Evolutionary conservation across 2,329 filamentous ascomycete genomes (phyloP), one percentile per base, ranked within the genome.

Genomic region (Verticillium albo-atrum): DNA sequence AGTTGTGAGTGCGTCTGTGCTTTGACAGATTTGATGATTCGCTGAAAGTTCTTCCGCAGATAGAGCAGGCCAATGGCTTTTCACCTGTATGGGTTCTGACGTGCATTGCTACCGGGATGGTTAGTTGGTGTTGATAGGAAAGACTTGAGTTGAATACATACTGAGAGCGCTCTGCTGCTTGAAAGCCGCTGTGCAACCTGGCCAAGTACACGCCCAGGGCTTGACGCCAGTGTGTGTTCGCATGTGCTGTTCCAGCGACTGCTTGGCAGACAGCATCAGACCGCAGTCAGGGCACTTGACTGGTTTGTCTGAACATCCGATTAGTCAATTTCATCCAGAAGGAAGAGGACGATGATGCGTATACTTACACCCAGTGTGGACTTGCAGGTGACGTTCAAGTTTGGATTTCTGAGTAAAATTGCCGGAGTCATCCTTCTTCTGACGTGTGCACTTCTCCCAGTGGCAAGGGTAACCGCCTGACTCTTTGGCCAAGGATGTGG

Each of bases 11-110:
- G 63, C 85, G 83, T 55, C 82, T 80, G 67, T 89, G 86, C 65
- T 89, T 89, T 56, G 85, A 84, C 20, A 89, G 73, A 65, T 89
- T 89, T 4, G 85, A 88, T 0, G 85, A 88, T 68, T 89, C 85
- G 61, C 82, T 80, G 67, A 89, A 89, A 10, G 72, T 73, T 66
- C 84, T 86, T 53, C 77, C 78, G 64, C 86, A 89, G 28, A 81
- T 74, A 1, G 83, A 79, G 63, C 86, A 89, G 52, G 75, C 71
- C 0, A 89, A 72, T 0, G 86, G 86, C 67, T 89, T 89, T 54
- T 84, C 80, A 50, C 86, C 85, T 1, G 87, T 88, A 66, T 90
- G 88, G 1, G 82, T 86, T 42, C 86, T 80, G 65, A 82, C 81
- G 65, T 90, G 88, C 78, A 88, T 88, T n/a, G 86, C 84, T 87